Conservation (phyloP, 2,329 filamentous ascomycete genomes). For the Lachnellula subtilissima region DNA sequence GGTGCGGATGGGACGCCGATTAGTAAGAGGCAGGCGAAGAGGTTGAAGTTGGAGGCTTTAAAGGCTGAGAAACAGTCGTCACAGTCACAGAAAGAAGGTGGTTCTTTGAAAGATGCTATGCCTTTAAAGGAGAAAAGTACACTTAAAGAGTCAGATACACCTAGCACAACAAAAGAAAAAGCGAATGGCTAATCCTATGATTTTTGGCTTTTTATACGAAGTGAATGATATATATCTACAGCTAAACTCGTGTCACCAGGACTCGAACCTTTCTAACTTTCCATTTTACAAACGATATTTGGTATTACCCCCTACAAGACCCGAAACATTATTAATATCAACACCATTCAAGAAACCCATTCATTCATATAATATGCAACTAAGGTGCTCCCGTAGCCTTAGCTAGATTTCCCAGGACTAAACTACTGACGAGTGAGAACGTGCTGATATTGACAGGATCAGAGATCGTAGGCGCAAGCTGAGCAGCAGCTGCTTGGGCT, state of each 20-base stretch:
- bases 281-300: neutral
- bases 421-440: constrained; percentile 25
- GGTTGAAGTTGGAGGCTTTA: constrained; percentile 46
- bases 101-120: constrained; percentile 4
- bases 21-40: constrained; percentile 56
- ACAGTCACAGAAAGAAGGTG: neutral
- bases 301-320: constrained; percentile 16
- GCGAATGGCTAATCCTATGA: constrained; percentile 18
- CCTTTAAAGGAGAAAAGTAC: neutral
- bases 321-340: constrained; percentile 5
- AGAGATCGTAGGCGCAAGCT: neutral
- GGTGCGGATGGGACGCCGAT: constrained; percentile 30
- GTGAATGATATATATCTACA: constrained; percentile 29
- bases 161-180: constrained; percentile 18
- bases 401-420: constrained; percentile 28
- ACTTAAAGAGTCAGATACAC: constrained; percentile 5
- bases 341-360: neutral
- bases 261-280: constrained; percentile 5
- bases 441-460: constrained; percentile 27
- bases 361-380: neutral
- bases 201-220: constrained; percentile 5
- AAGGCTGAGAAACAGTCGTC: constrained; percentile 25
- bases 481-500: neutral
- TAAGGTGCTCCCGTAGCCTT: constrained; percentile 8
- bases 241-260: constrained; percentile 13